Evolutionary conservation across 2,329 filamentous ascomycete species (phyloP), one percentile per base, ranked within the genome.

Genomic region (Thermoascus crustaceus): DNA sequence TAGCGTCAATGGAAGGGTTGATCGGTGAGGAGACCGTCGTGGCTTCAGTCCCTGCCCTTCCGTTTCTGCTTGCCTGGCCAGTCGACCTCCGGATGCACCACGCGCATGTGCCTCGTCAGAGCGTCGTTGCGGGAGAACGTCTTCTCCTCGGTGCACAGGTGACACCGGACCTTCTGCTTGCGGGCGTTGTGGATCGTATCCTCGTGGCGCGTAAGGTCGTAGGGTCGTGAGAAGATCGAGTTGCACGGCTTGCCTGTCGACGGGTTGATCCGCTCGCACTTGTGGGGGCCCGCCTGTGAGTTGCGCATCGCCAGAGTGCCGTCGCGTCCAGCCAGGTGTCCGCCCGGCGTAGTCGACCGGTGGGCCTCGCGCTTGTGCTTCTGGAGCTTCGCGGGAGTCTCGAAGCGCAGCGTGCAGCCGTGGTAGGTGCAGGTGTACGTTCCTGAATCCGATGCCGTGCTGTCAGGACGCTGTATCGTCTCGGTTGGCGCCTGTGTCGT

Each of bases 351-450:
- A n/a, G 75, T 77, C 48, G 85, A 82, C 32, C 89, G 78, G 58
- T 98, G 91, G 4, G 81, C 85, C 56, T 98, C 91, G 16, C 88
- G 79, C 69, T 95, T 95, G 68, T 98, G 91, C 64, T 91, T 91
- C 58, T 96, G 88, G 3, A 98, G 72, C 47, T 88, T 78, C 6
- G 78, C 73, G 4, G 87, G 86, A 1, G 86, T 86, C 48, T 94
- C 85, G 54, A 98, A 98, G 35, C 91, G 82, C 47, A 82, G 70
- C 0, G 80, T 80, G 56, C 91, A 96, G 7, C 87, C 86, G 52
- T 94, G 87, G 52, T 94, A 94, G 1, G 88, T 95, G 62, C 91
- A 98, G 1, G 88, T 94, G 64, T 95, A 98, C 0, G 88, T 94
- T 8, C 89, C 89, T 13, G 80, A 75, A 46, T 94, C 85, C 0